phyloP scores from a whole-genome alignment of 2,329 filamentous ascomycete genomes.

The Aspergillus thermomutatus region DNA sequence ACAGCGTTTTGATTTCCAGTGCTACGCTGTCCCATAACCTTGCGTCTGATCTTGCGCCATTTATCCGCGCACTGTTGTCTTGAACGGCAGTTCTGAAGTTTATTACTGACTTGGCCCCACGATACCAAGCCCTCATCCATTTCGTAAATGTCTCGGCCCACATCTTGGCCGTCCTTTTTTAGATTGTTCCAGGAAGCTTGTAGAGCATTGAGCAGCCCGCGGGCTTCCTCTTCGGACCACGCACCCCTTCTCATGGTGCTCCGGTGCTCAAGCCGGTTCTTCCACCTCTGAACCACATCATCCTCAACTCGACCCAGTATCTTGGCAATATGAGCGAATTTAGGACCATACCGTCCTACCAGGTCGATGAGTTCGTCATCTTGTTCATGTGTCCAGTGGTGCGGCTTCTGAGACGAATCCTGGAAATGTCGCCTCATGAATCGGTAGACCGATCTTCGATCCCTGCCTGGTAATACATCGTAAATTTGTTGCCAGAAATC shows the following conservation, averaged over 20 bases:
- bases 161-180: slow-evolving; percentile 12
- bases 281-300: slow-evolving; percentile 43
- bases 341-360: slow-evolving; percentile 29
- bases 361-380: slow-evolving; percentile 39
- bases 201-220: slow-evolving; percentile 25
- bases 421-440: slow-evolving; percentile 45
- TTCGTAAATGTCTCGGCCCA: slow-evolving; percentile 36
- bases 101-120: slow-evolving; percentile 32
- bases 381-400: slow-evolving; percentile 39
- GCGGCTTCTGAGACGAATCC: slow-evolving; percentile 32
- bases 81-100: slow-evolving; percentile 29
- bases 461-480: slow-evolving; percentile 33
- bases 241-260: slow-evolving; percentile 32
- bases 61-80: slow-evolving; percentile 40
- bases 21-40: slow-evolving; percentile 18
- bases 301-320: slow-evolving; percentile 38
- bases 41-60: slow-evolving; percentile 33
- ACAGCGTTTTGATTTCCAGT: slow-evolving; percentile 23
- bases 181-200: slow-evolving; percentile 20
- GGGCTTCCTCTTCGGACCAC: slow-evolving; percentile 36
- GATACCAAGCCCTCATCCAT: slow-evolving; percentile 30
- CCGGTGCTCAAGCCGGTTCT: slow-evolving; percentile 39
- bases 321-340: slow-evolving; percentile 37
- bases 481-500: slow-evolving; percentile 38
- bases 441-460: slow-evolving; percentile 37